phyloP scores from a whole-genome alignment of 768 basidiomycete genomes.

The Leccinum olivaceopallidum region DNA sequence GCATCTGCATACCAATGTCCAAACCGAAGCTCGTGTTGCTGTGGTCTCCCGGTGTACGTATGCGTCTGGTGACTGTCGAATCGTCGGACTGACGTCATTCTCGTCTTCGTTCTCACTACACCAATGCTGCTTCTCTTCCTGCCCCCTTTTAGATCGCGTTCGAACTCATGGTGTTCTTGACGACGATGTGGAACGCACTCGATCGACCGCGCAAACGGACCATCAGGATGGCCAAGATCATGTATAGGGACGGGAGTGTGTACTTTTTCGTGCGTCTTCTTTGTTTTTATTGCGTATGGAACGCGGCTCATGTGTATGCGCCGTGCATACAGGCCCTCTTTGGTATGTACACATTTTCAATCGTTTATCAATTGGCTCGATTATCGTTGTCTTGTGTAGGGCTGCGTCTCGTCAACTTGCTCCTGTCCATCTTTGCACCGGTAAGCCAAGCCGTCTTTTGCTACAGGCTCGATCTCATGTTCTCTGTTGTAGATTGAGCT shows the following conservation, averaged over 20 bases:
- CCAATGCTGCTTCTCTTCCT: too few species aligned
- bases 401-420: constrained; percentile 23
- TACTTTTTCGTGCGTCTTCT: constrained; percentile 24
- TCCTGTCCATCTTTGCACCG: constrained; percentile 23
- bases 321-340: constrained; percentile 15
- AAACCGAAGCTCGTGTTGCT: constrained; percentile 27
- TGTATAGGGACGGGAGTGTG: constrained; percentile 23
- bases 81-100: not conserved
- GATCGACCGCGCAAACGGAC: not conserved
- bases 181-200: too few species aligned
- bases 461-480: not conserved
- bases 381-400: constrained; percentile 3
- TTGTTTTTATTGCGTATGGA: not conserved
- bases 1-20: constrained; percentile 21
- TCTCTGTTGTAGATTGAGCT: constrained; percentile 20
- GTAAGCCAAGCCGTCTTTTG: constrained; percentile 7
- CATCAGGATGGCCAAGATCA: constrained; percentile 14
- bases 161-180: too few species aligned
- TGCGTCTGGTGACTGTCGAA: not conserved
- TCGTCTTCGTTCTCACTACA: not conserved
- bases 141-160: constrained; percentile 8
- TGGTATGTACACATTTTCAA: constrained; percentile 12
- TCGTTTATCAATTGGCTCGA: not conserved
- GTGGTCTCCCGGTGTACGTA: constrained; percentile 32
- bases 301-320: not conserved